phyloP scores from a whole-genome alignment of 148 eudicot genomes.

The Euryodendron excelsum region DNA sequence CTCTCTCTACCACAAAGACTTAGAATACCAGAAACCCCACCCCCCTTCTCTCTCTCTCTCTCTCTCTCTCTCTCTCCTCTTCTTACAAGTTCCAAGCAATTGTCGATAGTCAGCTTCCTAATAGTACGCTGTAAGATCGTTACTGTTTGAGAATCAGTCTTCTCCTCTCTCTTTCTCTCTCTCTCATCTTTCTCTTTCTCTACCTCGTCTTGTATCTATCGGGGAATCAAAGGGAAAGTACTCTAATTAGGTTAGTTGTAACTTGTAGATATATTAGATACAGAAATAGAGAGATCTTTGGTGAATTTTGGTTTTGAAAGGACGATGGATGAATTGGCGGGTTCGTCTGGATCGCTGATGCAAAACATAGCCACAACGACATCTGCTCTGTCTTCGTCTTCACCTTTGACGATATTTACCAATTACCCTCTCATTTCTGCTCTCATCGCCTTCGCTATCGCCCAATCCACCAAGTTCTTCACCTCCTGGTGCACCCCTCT shows the following conservation, averaged over 20 bases:
- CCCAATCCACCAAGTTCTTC: constrained; percentile 31
- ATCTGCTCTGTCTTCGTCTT: neutral
- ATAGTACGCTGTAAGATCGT: neutral
- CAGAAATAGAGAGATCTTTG: neutral
- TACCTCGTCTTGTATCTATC: neutral
- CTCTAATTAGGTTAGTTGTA: neutral
- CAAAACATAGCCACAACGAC: neutral
- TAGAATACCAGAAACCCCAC: too few species aligned
- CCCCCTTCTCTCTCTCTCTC: neutral
- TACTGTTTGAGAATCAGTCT: neutral
- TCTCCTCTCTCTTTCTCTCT: constrained; percentile 5
- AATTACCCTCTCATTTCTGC: constrained; percentile 34
- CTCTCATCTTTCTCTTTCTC: neutral
- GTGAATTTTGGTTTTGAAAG: neutral
- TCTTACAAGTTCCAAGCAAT: neutral
- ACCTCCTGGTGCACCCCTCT: constrained; percentile 23
- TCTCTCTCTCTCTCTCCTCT: neutral
- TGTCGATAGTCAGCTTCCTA: neutral
- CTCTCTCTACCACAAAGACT: neutral
- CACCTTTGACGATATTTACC: constrained; percentile 17
- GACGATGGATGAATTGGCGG: constrained; percentile 18
- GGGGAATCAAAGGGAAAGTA: neutral
- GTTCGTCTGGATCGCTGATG: constrained; percentile 18
- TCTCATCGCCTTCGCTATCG: constrained; percentile 31
- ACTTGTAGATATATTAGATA: neutral